Evolutionary conservation across 345 rosid genomes (phyloP), one percentile per base, ranked within the genome.

Genomic region (Euphorbia tirucalli): DNA sequence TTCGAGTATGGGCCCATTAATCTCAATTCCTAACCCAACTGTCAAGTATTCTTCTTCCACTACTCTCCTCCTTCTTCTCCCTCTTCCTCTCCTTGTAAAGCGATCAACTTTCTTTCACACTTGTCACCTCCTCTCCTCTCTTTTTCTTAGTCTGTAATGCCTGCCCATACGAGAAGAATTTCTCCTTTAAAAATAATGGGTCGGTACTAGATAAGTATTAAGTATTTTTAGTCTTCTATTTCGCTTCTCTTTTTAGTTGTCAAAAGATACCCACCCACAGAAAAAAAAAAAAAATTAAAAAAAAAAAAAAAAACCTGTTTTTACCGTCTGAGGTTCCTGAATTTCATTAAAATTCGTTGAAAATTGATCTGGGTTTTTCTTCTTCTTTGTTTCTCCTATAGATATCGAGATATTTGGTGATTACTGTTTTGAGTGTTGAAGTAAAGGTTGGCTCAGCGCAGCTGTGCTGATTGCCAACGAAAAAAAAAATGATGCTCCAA

Each of bases 161-260:
- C 88, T 75, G 80, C 82, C 77, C 72, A 44, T 67, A 55, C 10
- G 46, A 41, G 41, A 74, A 74, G 30, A 48, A 30, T 28, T 25
- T 44, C 65, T 22, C 59, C 15, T 22, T 72, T 5, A 77, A 74
- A 75, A 79, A 72, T 80, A 71, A 35, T 74, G 87, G 90, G 89
- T 87, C 84, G 87, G 89, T 80, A 90, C 72, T 41, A 58, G 80
- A 75, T 79, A 35, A 49, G 67, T 73, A 70, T 76, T n/a, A n/a
- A n/a, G 39, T 71, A 14, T 21, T 21, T 55, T 82, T 68, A 49
- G 80, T 32, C 35, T 46, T 46, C 55, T 65, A 7, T 49, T 30
- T 43, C 61, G 61, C 67, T 19, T 48, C 62, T 63, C 49, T 41
- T 74, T 79, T 70, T 73, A 3, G 65, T 79, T 84, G 85, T 82